These are phyloP conservation scores for Tolypocladium tundrense DNA, from an alignment of 2,329 filamentous ascomycete genomes.

Conservation along the genomic window DNA sequence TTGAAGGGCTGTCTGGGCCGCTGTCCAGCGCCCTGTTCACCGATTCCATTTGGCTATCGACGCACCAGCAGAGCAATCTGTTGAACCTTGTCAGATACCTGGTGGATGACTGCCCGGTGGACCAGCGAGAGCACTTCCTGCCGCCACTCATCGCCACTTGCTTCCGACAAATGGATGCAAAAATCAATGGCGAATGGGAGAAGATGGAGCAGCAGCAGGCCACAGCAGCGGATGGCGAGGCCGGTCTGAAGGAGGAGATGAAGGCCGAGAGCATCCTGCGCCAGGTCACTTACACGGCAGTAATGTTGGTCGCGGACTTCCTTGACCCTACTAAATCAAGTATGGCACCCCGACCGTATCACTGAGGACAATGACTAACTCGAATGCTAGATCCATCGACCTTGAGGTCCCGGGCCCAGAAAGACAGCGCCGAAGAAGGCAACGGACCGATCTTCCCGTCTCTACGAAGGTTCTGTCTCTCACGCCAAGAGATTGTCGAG, in stretches of 20 bases:
- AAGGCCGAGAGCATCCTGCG: conserved; percentile 92
- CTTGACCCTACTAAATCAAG: conserved; percentile 64
- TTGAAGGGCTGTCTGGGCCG: conserved; percentile 69
- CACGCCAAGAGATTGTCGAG: conserved; percentile 68
- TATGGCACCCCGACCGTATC: conserved; percentile 26
- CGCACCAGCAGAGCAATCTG: conserved; percentile 89
- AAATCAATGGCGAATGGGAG: conserved; percentile 82
- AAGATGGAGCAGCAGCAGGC: conserved; percentile 56
- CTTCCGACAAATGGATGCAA: conserved; percentile 77
- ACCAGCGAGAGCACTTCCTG: conserved; percentile 67
- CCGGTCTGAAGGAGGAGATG: conserved; percentile 86
- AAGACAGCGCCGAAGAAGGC: conserved; percentile 13
- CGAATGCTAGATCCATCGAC: conserved; percentile 18
- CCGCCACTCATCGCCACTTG: conserved; percentile 73
- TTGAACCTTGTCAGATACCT: conserved; percentile 80
- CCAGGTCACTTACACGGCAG: conserved; percentile 83
- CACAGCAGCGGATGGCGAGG: conserved; percentile 58
- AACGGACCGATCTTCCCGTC: conserved; percentile 37
- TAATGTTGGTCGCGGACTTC: conserved; percentile 83
- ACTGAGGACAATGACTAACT: neutral
- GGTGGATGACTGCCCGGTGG: conserved; percentile 82
- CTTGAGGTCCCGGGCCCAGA: conserved; percentile 15
- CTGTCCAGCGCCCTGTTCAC: conserved; percentile 76
- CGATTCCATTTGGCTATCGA: conserved; percentile 72
- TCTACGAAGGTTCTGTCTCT: conserved; percentile 75